Evolutionary conservation across 306 rosid genomes (phyloP).

Genomic region (Luffa aegyptiaca): DNA sequence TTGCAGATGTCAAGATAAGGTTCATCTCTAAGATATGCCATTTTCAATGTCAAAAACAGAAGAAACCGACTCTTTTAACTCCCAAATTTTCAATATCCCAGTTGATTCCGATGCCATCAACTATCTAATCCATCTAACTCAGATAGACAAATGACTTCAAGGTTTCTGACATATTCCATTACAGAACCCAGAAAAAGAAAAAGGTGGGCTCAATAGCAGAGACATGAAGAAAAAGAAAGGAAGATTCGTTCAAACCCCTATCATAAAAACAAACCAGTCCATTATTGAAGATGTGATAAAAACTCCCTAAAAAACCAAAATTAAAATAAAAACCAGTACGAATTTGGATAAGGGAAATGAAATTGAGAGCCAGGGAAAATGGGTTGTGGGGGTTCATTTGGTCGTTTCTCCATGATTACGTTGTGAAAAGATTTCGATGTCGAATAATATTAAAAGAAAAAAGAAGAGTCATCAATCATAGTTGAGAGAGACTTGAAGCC

Average conservation of each 20-base stretch:
- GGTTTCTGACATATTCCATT: neutral
- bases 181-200: neutral
- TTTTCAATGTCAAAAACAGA: neutral
- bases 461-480: neutral
- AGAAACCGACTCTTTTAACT: neutral
- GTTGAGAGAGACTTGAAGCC: slow-evolving; percentile 5
- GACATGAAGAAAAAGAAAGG: slow-evolving; percentile 3
- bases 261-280: neutral
- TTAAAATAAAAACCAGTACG: neutral
- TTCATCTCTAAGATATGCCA: slow-evolving; percentile 11
- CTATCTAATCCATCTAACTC: neutral
- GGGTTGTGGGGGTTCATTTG: neutral
- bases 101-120: neutral
- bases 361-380: neutral
- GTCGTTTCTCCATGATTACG: slow-evolving; percentile 1
- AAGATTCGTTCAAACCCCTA: slow-evolving; percentile 3
- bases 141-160: neutral
- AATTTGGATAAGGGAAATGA: neutral
- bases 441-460: neutral
- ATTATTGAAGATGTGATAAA: neutral
- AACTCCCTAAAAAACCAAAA: neutral
- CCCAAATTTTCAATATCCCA: neutral
- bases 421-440: neutral
- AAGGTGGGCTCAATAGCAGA: neutral
- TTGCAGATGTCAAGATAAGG: slow-evolving; percentile 10